Evolutionary conservation across 345 rosid species (phyloP).

Genomic region (Hibiscus trionum): DNA sequence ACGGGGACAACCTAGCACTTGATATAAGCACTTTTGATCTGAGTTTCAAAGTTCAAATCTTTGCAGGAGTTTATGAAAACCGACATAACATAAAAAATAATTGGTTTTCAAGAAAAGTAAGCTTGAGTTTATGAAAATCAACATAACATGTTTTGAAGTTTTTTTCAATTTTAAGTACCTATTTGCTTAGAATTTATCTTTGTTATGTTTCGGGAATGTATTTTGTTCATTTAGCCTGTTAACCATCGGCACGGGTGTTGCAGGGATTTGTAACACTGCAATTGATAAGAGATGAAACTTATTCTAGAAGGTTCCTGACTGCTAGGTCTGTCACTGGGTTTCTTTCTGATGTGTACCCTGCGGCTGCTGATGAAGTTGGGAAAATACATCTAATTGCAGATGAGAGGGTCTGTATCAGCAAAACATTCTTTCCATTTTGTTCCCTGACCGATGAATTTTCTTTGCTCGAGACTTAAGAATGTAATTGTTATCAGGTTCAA

Average conservation of each 20-base stretch:
- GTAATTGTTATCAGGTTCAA: constrained; percentile 55
- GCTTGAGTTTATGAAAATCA: too few species aligned
- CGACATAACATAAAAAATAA: too few species aligned
- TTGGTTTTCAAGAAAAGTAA: too few species aligned
- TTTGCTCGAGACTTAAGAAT: constrained; percentile 10
- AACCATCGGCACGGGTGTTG: constrained; percentile 3
- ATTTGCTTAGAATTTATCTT: constrained; percentile 1
- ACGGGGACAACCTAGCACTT: not conserved
- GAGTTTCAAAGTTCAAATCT: not conserved
- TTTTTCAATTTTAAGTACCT: not conserved
- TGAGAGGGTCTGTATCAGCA: constrained; percentile 49
- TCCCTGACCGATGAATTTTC: not conserved
- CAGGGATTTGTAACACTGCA: constrained; percentile 93
- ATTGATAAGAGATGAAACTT: constrained; percentile 62
- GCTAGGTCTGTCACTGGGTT: constrained; percentile 89
- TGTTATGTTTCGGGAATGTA: not conserved
- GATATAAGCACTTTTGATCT: not conserved
- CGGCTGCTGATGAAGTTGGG: constrained; percentile 92
- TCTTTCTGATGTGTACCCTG: constrained; percentile 72
- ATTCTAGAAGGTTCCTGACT: constrained; percentile 64
- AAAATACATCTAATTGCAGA: constrained; percentile 83
- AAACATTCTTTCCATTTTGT: not conserved
- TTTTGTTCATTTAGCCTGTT: not conserved
- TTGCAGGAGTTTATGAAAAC: not conserved
- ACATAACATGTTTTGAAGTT: not conserved